Evolutionary conservation across 257 asterid genomes (phyloP), one percentile per base, ranked within the genome.

Genomic region (Ilex asprella): DNA sequence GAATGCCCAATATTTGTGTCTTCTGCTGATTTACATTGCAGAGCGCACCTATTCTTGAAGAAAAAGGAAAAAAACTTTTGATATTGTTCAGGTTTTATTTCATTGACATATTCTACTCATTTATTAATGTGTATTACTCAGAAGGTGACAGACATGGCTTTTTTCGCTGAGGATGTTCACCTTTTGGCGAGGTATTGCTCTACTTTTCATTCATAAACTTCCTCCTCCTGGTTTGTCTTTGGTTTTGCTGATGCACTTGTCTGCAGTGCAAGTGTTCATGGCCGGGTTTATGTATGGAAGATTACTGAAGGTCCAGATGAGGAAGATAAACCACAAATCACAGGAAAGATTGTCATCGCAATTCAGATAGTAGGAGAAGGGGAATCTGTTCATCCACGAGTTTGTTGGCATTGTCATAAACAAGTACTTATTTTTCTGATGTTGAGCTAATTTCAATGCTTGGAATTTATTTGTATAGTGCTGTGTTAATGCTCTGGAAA

Each of bases 301-400:
- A 53, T 53, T 7, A 53, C 57, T 14, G 57, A 53, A 53, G 57
- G 57, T 53, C 57, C 57, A 16, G 57, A 53, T n/a, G 57, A 53
- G 57, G 57, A 53, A 53, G 30, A 53, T 53, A 53, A 53, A 3
- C 57, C 27, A 53, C 57, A 53, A 53, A 53, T 53, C 15, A 21
- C 57, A 53, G 57, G 57, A 10, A 53, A 21, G 10, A 53, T 53
- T 21, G 30, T 53, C 15, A 53, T 53, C 30, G 57, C 57, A 6
- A 53, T 53, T 53, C 57, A 53, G 27, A 16, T 53, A 16, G 6
- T n/a, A 53, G 57, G 57, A 53, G 57, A 15, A 53, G 57, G 30
- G 57, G 57, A 53, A 15, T 53, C 27, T 15, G 57, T 53, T 53
- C 57, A 53, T 16, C 57, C 57, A 53, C 57, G 30, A 53, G 57